Evolutionary conservation across 2,329 filamentous ascomycete species (phyloP), one percentile per base, ranked within the genome.

Genomic region (Trichophyton benhamiae): DNA sequence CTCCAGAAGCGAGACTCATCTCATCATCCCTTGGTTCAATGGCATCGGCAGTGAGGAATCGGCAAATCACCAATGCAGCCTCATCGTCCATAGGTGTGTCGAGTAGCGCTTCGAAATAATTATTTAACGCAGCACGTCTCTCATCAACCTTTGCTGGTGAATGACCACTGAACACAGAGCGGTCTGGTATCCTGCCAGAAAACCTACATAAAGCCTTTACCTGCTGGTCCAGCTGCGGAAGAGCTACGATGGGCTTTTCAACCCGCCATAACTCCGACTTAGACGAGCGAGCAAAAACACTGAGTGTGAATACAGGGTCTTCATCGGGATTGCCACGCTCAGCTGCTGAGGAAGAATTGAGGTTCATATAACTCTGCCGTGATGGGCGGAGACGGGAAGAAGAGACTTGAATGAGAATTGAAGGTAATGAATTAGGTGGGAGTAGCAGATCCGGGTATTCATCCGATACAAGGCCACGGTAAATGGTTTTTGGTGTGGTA

Each of bases 301-400:
- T 91, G 60, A 99, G 78, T 0, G 91, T 96, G 69, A 97, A 96
- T 0, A 97, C 92, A 0, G 91, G 90, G 67, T 96, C 91, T 70
- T 96, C 92, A 62, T 96, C 91, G 13, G 15, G 52, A 20, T n/a
- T 55, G 27, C 25, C 27, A 36, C 52, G 52, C 33, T 55, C 52
- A 13, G 7, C n/a, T 9, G 25, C 30, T 2, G 52, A 55, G 27
- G 25, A 13, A 20, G 88, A 79, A 64, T 89, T 86, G 58, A 91
- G 78, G 1, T 86, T 88, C 68, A 96, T 78, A 67, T 94, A 83
- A 71, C 91, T 96, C 42, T 90, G 85, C 65, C 92, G 82, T 0
- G 92, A 96, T 13, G 92, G 94, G 70, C 89, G 91, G 79, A 99
- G 85, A n/a, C 94, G 86, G 22, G 94, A 97, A 3, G 94, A 97